Percentiles rank a stretch among this genome's conserved stretches.
phyloP scores from a whole-genome alignment of 441 rosid genomes.

The Geranium incanum region DNA sequence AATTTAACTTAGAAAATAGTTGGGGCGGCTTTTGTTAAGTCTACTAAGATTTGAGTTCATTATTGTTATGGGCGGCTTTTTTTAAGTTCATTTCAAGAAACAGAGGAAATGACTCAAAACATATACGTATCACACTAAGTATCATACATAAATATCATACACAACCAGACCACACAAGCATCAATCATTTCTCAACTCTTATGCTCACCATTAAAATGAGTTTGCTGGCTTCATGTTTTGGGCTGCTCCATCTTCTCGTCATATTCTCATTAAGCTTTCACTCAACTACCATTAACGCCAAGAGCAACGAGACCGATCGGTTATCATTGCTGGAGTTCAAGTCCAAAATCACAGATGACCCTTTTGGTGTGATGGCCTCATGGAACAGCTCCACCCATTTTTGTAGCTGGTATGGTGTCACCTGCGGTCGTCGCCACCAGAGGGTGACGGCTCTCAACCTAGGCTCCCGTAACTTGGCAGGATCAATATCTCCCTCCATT shows the following conservation, averaged over 20 bases:
- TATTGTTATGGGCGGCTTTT: no score
- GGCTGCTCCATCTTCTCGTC: background rate
- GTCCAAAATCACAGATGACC: background rate
- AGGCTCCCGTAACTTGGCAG: background rate
- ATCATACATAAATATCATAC: background rate
- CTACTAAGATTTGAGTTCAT: no score
- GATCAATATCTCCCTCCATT: conserved; percentile 19
- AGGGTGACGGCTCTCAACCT: conserved; percentile 16
- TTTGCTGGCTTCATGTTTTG: background rate
- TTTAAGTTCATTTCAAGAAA: no score
- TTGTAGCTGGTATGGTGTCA: conserved; percentile 19
- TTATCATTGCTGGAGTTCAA: conserved; percentile 9
- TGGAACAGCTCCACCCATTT: conserved; percentile 16
- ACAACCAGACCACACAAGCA: background rate
- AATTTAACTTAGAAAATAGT: no score
- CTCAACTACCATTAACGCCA: background rate
- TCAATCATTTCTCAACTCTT: background rate
- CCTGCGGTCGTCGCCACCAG: conserved; percentile 7
- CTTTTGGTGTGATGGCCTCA: conserved; percentile 8
- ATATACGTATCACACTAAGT: no score
- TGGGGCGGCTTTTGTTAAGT: no score
- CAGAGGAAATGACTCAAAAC: no score
- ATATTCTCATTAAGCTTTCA: background rate
- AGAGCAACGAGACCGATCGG: conserved; percentile 13
- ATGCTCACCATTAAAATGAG: background rate